A percentile compares a stretch with the other conserved stretches of the same genome.
Conservation (phyloP, 75 land plant species). For the Azolla pinnata region DNA sequence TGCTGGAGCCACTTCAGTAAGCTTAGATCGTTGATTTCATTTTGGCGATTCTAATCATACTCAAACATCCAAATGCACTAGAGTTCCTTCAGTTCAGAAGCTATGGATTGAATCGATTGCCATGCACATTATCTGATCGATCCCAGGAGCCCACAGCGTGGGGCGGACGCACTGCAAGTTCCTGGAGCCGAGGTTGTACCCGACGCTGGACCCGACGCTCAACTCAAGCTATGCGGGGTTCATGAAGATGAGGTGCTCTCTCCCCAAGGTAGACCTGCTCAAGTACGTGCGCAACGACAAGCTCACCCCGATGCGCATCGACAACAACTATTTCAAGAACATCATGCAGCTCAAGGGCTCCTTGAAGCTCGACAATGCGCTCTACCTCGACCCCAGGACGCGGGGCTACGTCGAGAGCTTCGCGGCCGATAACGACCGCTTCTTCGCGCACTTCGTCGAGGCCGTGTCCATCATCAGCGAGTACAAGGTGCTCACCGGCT, state of each 20-base stretch:
- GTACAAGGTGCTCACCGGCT: conserved; percentile 75
- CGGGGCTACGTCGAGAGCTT: conserved; percentile 55
- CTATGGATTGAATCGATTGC: no score
- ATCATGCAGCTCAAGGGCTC: conserved; percentile 58
- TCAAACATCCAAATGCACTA: neutral
- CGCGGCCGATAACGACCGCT: conserved; percentile 58
- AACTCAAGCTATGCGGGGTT: conserved; percentile 56
- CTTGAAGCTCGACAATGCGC: conserved; percentile 54
- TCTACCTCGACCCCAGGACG: conserved; percentile 55
- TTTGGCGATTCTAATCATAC: no score
- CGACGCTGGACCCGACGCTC: conserved; percentile 54
- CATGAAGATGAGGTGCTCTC: conserved; percentile 62
- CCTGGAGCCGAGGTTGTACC: conserved; percentile 71
- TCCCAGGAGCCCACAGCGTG: conserved; percentile 76
- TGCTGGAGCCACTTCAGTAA: no score
- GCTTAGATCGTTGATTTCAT: no score
- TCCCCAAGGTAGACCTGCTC: conserved; percentile 57
- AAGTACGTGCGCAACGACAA: conserved; percentile 69
- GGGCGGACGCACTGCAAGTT: conserved; percentile 83
- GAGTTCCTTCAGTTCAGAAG: neutral
- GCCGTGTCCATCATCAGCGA: conserved; percentile 59
- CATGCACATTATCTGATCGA: no score
- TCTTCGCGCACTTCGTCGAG: conserved; percentile 43
- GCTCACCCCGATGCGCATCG: conserved; percentile 68
- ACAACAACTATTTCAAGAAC: conserved; percentile 79